phyloP scores from a whole-genome alignment of 164 flowering plant species.

The Berberis thunbergii region DNA sequence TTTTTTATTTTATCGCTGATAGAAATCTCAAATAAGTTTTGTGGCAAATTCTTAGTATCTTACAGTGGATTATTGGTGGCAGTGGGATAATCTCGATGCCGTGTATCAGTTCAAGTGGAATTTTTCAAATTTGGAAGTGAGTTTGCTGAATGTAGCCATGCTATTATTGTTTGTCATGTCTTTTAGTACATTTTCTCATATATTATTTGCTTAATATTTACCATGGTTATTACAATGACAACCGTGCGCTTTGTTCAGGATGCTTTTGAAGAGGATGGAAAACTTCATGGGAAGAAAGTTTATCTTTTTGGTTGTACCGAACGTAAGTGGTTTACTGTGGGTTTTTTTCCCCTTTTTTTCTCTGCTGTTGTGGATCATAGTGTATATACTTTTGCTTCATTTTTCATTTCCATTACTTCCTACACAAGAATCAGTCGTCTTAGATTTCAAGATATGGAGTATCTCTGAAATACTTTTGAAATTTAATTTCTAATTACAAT shows the following conservation, averaged over 20 bases:
- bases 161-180: not conserved
- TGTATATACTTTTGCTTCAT: too few species aligned
- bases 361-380: not conserved
- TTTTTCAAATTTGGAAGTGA: conserved; percentile 83
- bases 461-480: too few species aligned
- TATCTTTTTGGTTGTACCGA: conserved; percentile 87
- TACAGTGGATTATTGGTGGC: conserved; percentile 3
- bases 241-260: conserved; percentile 32
- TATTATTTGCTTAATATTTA: not conserved
- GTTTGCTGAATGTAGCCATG: conserved; percentile 9
- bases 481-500: too few species aligned
- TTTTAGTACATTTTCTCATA: not conserved
- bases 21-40: too few species aligned
- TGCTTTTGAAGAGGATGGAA: conserved; percentile 91
- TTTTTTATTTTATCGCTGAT: too few species aligned
- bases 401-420: too few species aligned
- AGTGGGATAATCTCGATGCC: conserved; percentile 93
- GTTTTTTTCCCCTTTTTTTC: not conserved
- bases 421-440: too few species aligned
- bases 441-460: too few species aligned
- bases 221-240: not conserved
- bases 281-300: conserved; percentile 63
- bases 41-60: too few species aligned
- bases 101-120: conserved; percentile 78
- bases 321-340: conserved; percentile 43